phyloP scores from a whole-genome alignment of 129 eudicot genomes.

The Glebionis coronaria region DNA sequence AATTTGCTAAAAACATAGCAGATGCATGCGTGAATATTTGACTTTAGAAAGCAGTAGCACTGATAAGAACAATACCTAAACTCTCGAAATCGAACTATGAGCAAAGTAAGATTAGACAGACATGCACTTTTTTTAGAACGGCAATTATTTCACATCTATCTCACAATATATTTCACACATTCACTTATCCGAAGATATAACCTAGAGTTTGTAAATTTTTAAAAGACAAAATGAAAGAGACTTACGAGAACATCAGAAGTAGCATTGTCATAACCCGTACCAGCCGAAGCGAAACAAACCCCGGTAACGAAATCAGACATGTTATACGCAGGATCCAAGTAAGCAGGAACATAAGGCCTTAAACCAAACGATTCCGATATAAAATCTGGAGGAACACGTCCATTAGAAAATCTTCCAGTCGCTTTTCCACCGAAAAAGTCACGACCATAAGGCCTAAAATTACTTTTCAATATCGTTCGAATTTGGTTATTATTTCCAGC shows the following conservation, averaged over 20 bases:
- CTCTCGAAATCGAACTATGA: too few relatives aligned
- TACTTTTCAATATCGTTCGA: constrained; percentile 66
- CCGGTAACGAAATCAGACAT: constrained; percentile 66
- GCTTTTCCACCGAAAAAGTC: constrained; percentile 66
- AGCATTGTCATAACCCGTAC: constrained; percentile 75
- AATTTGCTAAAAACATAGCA: too few relatives aligned
- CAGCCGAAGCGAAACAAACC: constrained; percentile 87
- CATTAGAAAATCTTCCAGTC: constrained; percentile 79
- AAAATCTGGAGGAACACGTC: constrained; percentile 72
- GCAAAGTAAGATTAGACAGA: too few relatives aligned
- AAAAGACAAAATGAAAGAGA: not conserved
- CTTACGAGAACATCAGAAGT: constrained; percentile 81
- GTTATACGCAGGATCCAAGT: constrained; percentile 58
- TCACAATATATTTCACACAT: too few relatives aligned
- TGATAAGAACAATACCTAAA: too few relatives aligned
- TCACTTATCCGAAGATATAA: too few relatives aligned
- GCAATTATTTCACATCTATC: too few relatives aligned
- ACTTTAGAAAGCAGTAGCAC: too few relatives aligned
- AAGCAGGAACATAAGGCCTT: constrained; percentile 68
- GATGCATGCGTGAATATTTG: too few relatives aligned
- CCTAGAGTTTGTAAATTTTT: too few relatives aligned
- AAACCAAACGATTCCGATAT: constrained; percentile 66
- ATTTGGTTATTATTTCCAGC: constrained; percentile 79
- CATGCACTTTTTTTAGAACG: too few relatives aligned
- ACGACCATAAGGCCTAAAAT: constrained; percentile 74